Evolutionary conservation across 2,329 filamentous ascomycete species (phyloP).

Genomic region (Cryphonectria naterciae): DNA sequence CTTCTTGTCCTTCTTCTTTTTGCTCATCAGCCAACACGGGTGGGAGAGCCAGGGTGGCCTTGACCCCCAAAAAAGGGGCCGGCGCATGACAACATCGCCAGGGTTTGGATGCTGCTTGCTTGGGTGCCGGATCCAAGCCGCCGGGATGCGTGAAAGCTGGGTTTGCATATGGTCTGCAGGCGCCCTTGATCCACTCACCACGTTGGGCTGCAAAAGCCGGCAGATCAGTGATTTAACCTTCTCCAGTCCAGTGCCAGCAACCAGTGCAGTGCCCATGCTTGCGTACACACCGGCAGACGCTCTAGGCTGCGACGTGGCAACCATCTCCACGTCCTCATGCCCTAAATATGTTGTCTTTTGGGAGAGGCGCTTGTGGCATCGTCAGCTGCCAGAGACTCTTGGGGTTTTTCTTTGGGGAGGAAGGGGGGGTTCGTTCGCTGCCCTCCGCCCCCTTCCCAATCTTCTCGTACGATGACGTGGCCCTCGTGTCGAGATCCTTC

Average conservation of each 20-base stretch:
- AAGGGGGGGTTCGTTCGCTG: not conserved
- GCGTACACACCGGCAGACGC: not conserved
- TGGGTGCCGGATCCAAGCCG: constrained; percentile 28
- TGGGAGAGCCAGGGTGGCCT: constrained; percentile 16
- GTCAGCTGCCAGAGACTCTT: not conserved
- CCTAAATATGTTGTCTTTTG: not conserved
- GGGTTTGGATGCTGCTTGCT: constrained; percentile 12
- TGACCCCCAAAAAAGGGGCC: constrained; percentile 12
- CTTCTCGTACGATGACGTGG: not conserved
- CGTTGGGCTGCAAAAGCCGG: constrained; percentile 22
- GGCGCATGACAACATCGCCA: constrained; percentile 12
- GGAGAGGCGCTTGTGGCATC: not conserved
- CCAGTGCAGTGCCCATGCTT: constrained; percentile 9
- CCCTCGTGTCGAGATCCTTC: constrained; percentile 2
- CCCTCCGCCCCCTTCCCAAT: not conserved
- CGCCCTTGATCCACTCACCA: constrained; percentile 11
- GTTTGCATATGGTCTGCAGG: constrained; percentile 16
- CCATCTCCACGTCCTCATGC: not conserved
- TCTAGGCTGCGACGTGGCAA: constrained; percentile 15
- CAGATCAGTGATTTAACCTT: constrained; percentile 13
- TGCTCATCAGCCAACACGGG: constrained; percentile 22
- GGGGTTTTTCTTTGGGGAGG: not conserved
- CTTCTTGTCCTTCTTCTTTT: not conserved
- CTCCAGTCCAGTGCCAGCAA: not conserved
- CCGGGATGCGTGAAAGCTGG: constrained; percentile 23